Base-by-base conservation (phyloP, 2,329 filamentous ascomycete species). In the Aspergillus vadensis region DNA sequence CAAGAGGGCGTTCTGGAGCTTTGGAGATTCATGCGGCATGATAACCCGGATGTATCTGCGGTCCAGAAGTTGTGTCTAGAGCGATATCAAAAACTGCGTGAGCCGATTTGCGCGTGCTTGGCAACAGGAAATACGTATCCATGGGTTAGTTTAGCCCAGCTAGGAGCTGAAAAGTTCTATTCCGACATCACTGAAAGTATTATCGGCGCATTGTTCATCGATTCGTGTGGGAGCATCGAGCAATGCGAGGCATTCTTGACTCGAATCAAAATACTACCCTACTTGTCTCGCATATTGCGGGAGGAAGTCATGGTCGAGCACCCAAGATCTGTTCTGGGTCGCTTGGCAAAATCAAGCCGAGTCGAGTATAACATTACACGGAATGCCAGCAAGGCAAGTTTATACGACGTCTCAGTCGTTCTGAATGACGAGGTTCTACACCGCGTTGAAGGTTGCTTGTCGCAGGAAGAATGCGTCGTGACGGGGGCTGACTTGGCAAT, bases 161-260 rank as follows among this genome's bases (percentile, higher is more conserved):
- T 61, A 25, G 55, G 49, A 53, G 47, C 59, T 50, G 44, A 55
- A 15, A 61, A 61, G 55, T 61, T 61, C 55, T 61, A 61, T 43
- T 61, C 59, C 17, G 59, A 58, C 52, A 39, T 61, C 47, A 52
- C 57, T 19, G 59, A 61, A 50, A 61, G 59, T 47, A 57, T 51
- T 39, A 49, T 61, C 19, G 59, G 54, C 23, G 59, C 54, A n/a
- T 57, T 61, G 38, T 61, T 57, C 39, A 54, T 61, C 25, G 55
- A 61, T 23, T 57, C 54, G 32, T 36, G 39, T 43, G 54, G 54
- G 19, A 48, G 21, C 19, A 21, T 61, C 21, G 55, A 57, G 21
- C 41, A 41, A 38, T 61, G 59, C 39, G 59, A 50, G 48, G 47
- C 17, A 17, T 61, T 61, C 17, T 44, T 58, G 27, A 43, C 39